These are phyloP conservation scores for Beta corolliflora DNA, from an alignment of 179 eudicot genomes.

Conservation along the genomic window DNA sequence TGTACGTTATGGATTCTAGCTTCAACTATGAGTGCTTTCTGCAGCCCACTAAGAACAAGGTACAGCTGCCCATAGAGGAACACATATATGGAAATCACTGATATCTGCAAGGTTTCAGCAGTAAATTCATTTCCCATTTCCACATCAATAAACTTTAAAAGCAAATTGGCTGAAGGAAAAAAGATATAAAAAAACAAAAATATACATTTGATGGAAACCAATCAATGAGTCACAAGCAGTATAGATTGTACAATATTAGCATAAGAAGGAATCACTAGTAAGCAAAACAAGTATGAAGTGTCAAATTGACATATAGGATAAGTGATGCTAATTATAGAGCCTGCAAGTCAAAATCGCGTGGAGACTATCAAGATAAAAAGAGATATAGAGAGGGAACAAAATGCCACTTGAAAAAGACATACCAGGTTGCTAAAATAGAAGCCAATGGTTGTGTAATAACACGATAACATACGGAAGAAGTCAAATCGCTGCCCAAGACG, in stretches of 20 bases:
- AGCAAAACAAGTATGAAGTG: not conserved
- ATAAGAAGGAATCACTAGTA: not conserved
- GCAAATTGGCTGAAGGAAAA: not conserved
- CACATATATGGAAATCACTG: constrained; percentile 77
- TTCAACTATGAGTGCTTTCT: constrained; percentile 63
- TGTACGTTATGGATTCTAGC: constrained; percentile 70
- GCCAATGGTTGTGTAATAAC: constrained; percentile 88
- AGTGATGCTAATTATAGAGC: not conserved
- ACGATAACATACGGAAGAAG: constrained; percentile 95
- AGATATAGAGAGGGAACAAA: not conserved
- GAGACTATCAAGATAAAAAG: not conserved
- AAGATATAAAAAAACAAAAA: not conserved
- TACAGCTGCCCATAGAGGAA: constrained; percentile 94
- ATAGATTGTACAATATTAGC: not conserved
- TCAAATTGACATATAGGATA: not conserved
- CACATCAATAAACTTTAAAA: not conserved
- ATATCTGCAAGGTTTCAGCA: constrained; percentile 61
- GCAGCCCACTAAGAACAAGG: constrained; percentile 92
- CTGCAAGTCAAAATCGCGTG: not conserved
- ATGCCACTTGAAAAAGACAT: constrained; percentile 20
- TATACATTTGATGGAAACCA: not conserved
- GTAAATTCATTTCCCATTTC: not conserved
- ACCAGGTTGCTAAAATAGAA: constrained; percentile 91
- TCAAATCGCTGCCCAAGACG: constrained; percentile 93
- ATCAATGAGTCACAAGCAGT: not conserved